phyloP scores from a whole-genome alignment of 2,329 filamentous ascomycete genomes.

The Verticillium longisporum region DNA sequence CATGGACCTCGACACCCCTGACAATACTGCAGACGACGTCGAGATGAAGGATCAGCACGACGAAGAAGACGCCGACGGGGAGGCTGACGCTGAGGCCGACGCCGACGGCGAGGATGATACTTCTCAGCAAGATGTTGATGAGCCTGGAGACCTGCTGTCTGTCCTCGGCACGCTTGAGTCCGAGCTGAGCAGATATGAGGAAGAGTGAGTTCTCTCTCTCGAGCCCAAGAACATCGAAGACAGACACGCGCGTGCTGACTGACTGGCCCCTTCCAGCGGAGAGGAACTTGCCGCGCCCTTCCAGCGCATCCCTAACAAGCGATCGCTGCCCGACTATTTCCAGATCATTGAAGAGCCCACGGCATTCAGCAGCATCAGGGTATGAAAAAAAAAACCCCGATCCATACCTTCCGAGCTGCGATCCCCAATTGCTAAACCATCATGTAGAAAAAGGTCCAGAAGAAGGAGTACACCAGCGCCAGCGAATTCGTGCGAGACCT shows the following conservation, averaged over 20 bases:
- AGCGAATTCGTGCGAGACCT: slow-evolving; percentile 88
- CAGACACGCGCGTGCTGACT: neutral
- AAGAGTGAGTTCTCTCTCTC: slow-evolving; percentile 51
- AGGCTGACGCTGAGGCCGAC: slow-evolving; percentile 19
- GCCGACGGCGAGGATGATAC: slow-evolving; percentile 11
- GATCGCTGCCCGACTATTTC: slow-evolving; percentile 87
- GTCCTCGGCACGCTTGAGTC: slow-evolving; percentile 55
- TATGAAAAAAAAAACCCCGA: slow-evolving; percentile 26
- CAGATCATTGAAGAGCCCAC: slow-evolving; percentile 93
- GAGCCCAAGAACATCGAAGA: neutral
- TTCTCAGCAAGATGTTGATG: slow-evolving; percentile 10
- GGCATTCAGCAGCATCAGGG: slow-evolving; percentile 85
- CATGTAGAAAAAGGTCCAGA: slow-evolving; percentile 63
- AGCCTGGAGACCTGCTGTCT: slow-evolving; percentile 29
- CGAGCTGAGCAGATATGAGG: slow-evolving; percentile 65
- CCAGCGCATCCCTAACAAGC: slow-evolving; percentile 89
- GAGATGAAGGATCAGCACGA: slow-evolving; percentile 2
- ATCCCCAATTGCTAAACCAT: slow-evolving; percentile 6
- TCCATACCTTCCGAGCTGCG: neutral
- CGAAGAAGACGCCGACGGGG: slow-evolving; percentile 18
- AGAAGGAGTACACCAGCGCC: slow-evolving; percentile 72
- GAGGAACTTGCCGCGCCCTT: slow-evolving; percentile 80
- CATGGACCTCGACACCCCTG: slow-evolving; percentile 16
- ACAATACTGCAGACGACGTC: slow-evolving; percentile 7
- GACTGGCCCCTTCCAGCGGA: slow-evolving; percentile 34